phyloP scores from a whole-genome alignment of 352 stramenopile genomes.

The Globisporangium solare region DNA sequence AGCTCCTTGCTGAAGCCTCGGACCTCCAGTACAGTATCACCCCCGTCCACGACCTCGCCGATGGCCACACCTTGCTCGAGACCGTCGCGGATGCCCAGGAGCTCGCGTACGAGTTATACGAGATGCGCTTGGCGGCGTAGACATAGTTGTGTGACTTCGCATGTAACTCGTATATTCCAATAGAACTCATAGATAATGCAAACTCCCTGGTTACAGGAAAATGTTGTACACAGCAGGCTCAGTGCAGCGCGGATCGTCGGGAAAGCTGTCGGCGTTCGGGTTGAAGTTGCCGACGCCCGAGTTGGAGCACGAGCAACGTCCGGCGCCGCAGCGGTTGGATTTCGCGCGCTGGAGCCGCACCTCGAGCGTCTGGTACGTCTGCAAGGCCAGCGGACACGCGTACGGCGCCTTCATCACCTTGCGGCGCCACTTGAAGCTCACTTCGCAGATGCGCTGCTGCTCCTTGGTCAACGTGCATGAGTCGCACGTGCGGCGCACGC shows the following conservation, averaged over 20 bases:
- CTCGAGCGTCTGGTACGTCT: slow-evolving; percentile 60
- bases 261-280: slow-evolving; percentile 65
- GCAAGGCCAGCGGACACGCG: slow-evolving; percentile 46
- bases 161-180: too few species aligned
- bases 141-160: not conserved
- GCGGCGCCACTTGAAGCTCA: slow-evolving; percentile 56
- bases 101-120: slow-evolving; percentile 85
- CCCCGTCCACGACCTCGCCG: slow-evolving; percentile 47
- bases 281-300: slow-evolving; percentile 71
- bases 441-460: slow-evolving; percentile 48
- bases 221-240: slow-evolving; percentile 62
- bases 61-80: slow-evolving; percentile 62
- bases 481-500: slow-evolving; percentile 69
- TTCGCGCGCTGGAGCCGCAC: slow-evolving; percentile 55
- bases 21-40: slow-evolving; percentile 74
- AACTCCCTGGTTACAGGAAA: slow-evolving; percentile 25
- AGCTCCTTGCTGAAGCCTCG: slow-evolving; percentile 43
- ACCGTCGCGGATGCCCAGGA: slow-evolving; percentile 72
- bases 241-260: slow-evolving; percentile 59
- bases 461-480: slow-evolving; percentile 59
- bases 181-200: too few species aligned
- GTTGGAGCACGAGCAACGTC: slow-evolving; percentile 64
- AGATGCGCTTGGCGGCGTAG: slow-evolving; percentile 46
- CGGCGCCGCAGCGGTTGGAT: slow-evolving; percentile 66
- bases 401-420: slow-evolving; percentile 64